Evolutionary conservation across 495 filamentous ascomycete species (phyloP), one percentile per base, ranked within the genome.

Genomic region (Podospora comata): DNA sequence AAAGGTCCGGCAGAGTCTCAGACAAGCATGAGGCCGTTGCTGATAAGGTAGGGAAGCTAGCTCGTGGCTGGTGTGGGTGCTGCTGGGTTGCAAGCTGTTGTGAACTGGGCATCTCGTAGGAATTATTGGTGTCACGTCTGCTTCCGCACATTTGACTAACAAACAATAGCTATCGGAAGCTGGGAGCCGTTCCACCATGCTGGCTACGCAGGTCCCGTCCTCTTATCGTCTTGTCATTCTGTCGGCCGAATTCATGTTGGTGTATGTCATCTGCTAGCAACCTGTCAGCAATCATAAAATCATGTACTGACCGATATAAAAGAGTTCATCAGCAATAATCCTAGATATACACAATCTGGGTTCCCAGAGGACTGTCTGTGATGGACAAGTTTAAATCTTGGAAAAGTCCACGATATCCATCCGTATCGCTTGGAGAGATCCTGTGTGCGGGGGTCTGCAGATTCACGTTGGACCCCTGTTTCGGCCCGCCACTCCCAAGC

Each of bases 401-500:
- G 39, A 48, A 11, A 11, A 48, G 39, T 16, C 13, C 9, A 48
- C 15, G 39, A 48, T 48, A 16, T 23, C 20, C 20, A 23, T 23
- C 20, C 20, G 20, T 23, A 23, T 32, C 30, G 39, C 39, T 16
- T 48, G 39, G 39, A 48, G 39, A 48, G 39, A 39, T 39, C 34
- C 5, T 39, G 11, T 5, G 6, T 4, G 34, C 2, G 34, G 34
- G 34, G 34, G 34, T 11, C 2, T 39, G 34, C 39, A 11, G 39
- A 48, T 1, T 39, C 20, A 4, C 20, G 19, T 65, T 13, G 19
- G 27, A 18, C 64, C 56, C 61, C 23, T 64, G 67, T 61, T 66
- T 66, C 55, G 61, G 18, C 27, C 28, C 6, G 16, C 16, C n/a
- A 27, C 11, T 63, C 28, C 7, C 5, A 19, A 48, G 32, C 18